phyloP scores from a whole-genome alignment of 2,329 filamentous ascomycete genomes.

The Raffaelea albimanens region DNA sequence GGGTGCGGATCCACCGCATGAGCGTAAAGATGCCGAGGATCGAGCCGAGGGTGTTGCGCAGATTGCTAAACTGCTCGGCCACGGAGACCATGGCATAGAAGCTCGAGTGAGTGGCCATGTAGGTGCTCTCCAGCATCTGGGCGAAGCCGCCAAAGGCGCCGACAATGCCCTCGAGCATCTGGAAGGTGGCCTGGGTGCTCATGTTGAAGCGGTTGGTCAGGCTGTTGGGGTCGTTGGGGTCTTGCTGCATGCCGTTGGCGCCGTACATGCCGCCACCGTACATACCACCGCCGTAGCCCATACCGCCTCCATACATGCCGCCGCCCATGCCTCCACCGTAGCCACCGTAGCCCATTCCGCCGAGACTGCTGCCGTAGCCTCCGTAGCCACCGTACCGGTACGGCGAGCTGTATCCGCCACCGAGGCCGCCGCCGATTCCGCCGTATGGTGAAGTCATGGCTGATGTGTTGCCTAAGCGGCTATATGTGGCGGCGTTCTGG shows the following conservation, averaged over 20 bases:
- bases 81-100: slow-evolving; percentile 99
- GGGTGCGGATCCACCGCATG: slow-evolving; percentile 86
- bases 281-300: slow-evolving; percentile 45
- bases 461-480: slow-evolving; percentile 31
- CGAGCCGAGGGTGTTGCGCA: slow-evolving; percentile 87
- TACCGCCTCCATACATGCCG: slow-evolving; percentile 42
- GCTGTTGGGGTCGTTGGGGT: slow-evolving; percentile 84
- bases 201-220: slow-evolving; percentile 92
- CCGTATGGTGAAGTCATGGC: slow-evolving; percentile 15
- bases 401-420: slow-evolving; percentile 31
- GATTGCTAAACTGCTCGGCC: slow-evolving; percentile 89
- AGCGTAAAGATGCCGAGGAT: slow-evolving; percentile 92
- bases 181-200: slow-evolving; percentile 92
- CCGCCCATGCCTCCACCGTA: slow-evolving; percentile 20
- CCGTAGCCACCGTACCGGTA: slow-evolving; percentile 32
- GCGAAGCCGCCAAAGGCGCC: slow-evolving; percentile 95
- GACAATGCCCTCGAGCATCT: slow-evolving; percentile 96
- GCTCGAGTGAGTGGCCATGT: slow-evolving; percentile 97
- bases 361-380: slow-evolving; percentile 30
- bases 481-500: slow-evolving; percentile 79
- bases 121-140: slow-evolving; percentile 98
- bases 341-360: slow-evolving; percentile 26
- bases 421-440: slow-evolving; percentile 21
- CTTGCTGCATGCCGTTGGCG: slow-evolving; percentile 31
- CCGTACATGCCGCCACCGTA: slow-evolving; percentile 32